Conservation (phyloP, 1,284 basidiomycete species). For the Bondarzewia mesenterica region DNA sequence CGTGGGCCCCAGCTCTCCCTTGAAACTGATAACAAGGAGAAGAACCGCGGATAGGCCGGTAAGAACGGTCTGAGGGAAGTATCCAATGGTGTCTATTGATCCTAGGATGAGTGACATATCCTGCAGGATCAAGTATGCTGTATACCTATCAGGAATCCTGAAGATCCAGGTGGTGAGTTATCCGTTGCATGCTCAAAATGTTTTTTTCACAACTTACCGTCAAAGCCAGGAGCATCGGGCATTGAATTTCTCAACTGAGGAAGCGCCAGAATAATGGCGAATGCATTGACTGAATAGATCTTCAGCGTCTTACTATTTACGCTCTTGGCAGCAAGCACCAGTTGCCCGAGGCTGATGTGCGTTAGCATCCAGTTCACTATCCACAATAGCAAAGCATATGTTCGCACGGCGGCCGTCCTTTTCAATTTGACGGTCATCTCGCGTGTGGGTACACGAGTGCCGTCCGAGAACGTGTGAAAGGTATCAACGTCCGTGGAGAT, state of each 20-base stretch:
- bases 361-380: slow-evolving; percentile 44
- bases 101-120: no score
- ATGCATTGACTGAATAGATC: slow-evolving; percentile 30
- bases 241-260: slow-evolving; percentile 46
- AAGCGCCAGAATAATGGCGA: slow-evolving; percentile 32
- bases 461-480: slow-evolving; percentile 20
- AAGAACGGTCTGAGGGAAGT: slow-evolving; percentile 51
- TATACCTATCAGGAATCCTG: slow-evolving; percentile 42
- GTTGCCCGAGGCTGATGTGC: slow-evolving; percentile 39
- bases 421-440: slow-evolving; percentile 38
- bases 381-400: slow-evolving; percentile 40
- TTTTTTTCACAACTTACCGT: slow-evolving; percentile 31
- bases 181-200: not conserved
- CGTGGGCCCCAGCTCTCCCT: slow-evolving; percentile 29
- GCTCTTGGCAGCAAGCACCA: slow-evolving; percentile 32
- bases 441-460: slow-evolving; percentile 24
- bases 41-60: slow-evolving; percentile 30
- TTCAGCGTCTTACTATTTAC: slow-evolving; percentile 16
- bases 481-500: slow-evolving; percentile 33
- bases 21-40: slow-evolving; percentile 34
- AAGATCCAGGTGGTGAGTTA: not conserved
- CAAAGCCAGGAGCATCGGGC: slow-evolving; percentile 50
- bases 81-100: slow-evolving; percentile 43
- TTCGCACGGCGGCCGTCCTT: slow-evolving; percentile 36
- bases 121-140: not conserved